These are phyloP conservation scores for Colletotrichum sojae DNA, from an alignment of 2,329 filamentous ascomycete genomes.

Conservation along the genomic window DNA sequence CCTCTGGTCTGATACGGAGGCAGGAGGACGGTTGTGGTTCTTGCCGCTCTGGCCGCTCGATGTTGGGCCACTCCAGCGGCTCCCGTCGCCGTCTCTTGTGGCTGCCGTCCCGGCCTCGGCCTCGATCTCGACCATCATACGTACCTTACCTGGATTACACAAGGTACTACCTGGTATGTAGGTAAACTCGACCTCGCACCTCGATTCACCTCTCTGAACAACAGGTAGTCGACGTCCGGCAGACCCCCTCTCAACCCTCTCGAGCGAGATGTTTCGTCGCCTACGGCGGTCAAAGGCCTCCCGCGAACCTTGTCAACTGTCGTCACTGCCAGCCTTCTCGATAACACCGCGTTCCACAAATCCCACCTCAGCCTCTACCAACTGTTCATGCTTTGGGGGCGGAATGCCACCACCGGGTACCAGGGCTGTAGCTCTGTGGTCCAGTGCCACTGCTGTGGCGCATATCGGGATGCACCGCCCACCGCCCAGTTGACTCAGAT, in stretches of 20 bases:
- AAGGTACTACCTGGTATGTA: not conserved
- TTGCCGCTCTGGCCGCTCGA: slow-evolving; percentile 27
- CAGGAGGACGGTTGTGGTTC: slow-evolving; percentile 2
- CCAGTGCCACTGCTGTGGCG: slow-evolving; percentile 20
- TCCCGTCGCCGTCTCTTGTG: not conserved
- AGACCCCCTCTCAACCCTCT: not conserved
- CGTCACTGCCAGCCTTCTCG: slow-evolving; percentile 11
- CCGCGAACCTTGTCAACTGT: slow-evolving; percentile 13
- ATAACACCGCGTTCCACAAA: slow-evolving; percentile 20
- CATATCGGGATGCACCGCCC: slow-evolving; percentile 26
- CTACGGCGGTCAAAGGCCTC: slow-evolving; percentile 14
- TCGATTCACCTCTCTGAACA: slow-evolving; percentile 4
- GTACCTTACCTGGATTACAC: too few relatives aligned
- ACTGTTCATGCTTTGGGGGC: slow-evolving; percentile 22
- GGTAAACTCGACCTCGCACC: slow-evolving; percentile 20
- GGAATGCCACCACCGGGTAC: slow-evolving; percentile 12
- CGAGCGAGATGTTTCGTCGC: not conserved
- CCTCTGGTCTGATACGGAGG: not conserved
- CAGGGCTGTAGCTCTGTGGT: not conserved
- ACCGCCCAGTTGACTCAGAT: slow-evolving; percentile 37
- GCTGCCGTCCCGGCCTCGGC: slow-evolving; percentile 3
- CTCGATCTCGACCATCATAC: slow-evolving; percentile 13
- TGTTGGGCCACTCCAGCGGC: slow-evolving; percentile 1
- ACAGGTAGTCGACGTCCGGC: slow-evolving; percentile 3
- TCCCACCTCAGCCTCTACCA: slow-evolving; percentile 31